Evolutionary conservation across 129 eudicot species (phyloP), one percentile per base, ranked within the genome.

Genomic region (Escallonia herrerae): DNA sequence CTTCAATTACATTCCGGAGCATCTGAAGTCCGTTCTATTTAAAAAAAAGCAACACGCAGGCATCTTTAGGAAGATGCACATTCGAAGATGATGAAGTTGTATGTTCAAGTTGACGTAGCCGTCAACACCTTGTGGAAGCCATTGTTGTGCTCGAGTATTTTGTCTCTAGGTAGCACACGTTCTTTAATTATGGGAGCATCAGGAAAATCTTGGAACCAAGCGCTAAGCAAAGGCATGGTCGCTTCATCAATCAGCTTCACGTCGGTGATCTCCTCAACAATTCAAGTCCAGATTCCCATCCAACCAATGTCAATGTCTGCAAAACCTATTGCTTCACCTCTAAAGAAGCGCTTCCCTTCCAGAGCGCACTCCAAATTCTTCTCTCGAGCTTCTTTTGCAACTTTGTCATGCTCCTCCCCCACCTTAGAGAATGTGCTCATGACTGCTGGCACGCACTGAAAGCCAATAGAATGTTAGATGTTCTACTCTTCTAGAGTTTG

Each of bases 311-410:
- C 52, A 43, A 67, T 12, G 43, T 67, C 72, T 4, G 15, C 22
- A 44, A 67, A 67, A 3, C 72, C 64, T 8, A 68, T 68, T 56
- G 59, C 56, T 13, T 57, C 64, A 11, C 44, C 57, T 45, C 73
- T 64, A 57, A 68, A 68, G 57, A 15, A 68, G 64, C 56, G 43
- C 46, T 57, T 68, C 33, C 57, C 46, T 12, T 58, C 43, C 3
- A 56, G 64, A 3, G 39, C 65, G 44, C 73, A 11, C 15, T 68
- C 73, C 13, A 57, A 45, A 13, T 46, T 56, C 22, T 57, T 15
- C 43, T 56, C 57, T 13, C 56, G 56, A 68, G 73, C 73, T 44
- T 68, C 73, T 44, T 56, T 56, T 44, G 56, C 65, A 22, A 15
- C 10, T 49, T 22, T 56, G 13, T 57, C 44, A 15, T 0, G 33